Percentiles rank a stretch among this genome's conserved stretches.
These are phyloP conservation scores for Erodium moschatum DNA, from an alignment of 441 rosid genomes.

Conservation along the genomic window DNA sequence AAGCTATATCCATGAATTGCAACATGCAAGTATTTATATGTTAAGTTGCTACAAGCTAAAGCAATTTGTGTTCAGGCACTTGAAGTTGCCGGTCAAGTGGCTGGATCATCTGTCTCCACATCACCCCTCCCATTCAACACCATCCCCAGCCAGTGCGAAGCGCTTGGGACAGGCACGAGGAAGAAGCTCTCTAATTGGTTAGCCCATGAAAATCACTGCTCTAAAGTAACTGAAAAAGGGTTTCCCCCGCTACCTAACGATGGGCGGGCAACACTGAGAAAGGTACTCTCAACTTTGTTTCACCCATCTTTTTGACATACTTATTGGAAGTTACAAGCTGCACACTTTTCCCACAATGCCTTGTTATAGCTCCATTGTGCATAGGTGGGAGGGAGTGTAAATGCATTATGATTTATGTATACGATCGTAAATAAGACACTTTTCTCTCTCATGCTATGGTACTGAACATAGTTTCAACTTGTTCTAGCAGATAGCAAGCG, in stretches of 20 bases:
- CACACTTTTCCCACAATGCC: not conserved
- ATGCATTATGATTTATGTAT: not conserved
- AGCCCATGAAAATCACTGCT: conserved; percentile 49
- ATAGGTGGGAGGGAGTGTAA: not conserved
- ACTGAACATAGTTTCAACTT: not conserved
- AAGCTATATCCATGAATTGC: no score
- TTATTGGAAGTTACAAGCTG: not conserved
- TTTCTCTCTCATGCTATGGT: not conserved
- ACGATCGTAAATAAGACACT: not conserved
- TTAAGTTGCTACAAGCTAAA: not conserved
- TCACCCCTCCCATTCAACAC: conserved; percentile 81
- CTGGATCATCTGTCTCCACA: conserved; percentile 60
- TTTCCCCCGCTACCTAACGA: conserved; percentile 26
- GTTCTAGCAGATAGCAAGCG: conserved; percentile 21
- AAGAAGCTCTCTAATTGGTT: conserved; percentile 89
- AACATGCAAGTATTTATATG: no score
- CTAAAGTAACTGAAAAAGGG: conserved; percentile 22
- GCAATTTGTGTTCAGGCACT: conserved; percentile 51
- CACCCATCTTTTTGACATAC: not conserved
- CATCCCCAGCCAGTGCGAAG: conserved; percentile 78
- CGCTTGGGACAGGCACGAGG: conserved; percentile 65
- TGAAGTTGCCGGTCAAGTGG: conserved; percentile 91
- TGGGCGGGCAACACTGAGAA: conserved; percentile 23
- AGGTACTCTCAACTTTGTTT: conserved; percentile 27
- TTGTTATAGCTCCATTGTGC: not conserved